These are phyloP conservation scores for Yamadazyma atmosphaerica DNA, from an alignment of 1,139 yeast species.

Conservation along the genomic window DNA sequence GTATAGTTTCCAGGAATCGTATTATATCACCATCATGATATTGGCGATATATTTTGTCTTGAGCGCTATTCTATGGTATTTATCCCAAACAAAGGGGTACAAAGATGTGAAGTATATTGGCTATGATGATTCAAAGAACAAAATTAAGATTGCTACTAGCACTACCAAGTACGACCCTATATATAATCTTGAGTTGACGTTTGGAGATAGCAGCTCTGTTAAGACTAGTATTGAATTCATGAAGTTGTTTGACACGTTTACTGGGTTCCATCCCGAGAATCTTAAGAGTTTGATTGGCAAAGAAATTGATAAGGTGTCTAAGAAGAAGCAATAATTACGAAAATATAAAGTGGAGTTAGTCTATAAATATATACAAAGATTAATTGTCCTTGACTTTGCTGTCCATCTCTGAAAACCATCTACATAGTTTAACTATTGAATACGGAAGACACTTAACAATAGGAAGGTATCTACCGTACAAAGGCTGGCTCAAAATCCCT, in stretches of 20 bases:
- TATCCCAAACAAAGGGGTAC: conserved; percentile 38
- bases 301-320: conserved; percentile 25
- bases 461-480: conserved; percentile 62
- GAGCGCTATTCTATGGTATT: conserved; percentile 48
- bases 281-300: conserved; percentile 30
- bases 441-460: conserved; percentile 54
- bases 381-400: conserved; percentile 18
- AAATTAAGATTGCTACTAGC: conserved; percentile 37
- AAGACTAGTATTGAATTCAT: conserved; percentile 33
- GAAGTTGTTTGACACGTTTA: conserved; percentile 48
- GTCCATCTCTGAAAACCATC: conserved; percentile 60
- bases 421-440: conserved; percentile 39
- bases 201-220: conserved; percentile 23
- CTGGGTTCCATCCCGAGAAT: conserved; percentile 44
- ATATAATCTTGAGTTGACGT: conserved; percentile 34
- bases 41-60: conserved; percentile 56
- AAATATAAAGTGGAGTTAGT: neutral
- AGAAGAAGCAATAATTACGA: conserved; percentile 17
- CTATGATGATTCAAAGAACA: conserved; percentile 30
- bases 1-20: conserved; percentile 41
- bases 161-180: conserved; percentile 47
- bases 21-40: conserved; percentile 31
- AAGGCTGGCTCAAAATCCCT: conserved; percentile 58
- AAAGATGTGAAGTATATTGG: conserved; percentile 67
- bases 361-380: neutral